phyloP scores from a whole-genome alignment of 148 eudicot genomes.

The Agrostemma githago region DNA sequence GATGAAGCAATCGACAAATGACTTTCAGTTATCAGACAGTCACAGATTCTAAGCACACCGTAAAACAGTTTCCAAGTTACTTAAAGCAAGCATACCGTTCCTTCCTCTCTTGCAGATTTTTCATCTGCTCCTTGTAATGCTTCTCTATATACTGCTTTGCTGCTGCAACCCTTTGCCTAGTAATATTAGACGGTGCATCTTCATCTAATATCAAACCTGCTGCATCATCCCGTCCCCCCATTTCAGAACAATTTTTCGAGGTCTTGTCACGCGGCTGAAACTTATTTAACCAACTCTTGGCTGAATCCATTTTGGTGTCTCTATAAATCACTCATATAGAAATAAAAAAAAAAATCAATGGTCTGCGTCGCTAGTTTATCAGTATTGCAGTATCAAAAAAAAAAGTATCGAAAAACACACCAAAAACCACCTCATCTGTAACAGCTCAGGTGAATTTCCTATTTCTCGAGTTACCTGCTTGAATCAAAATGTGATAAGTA shows the following conservation, averaged over 20 bases:
- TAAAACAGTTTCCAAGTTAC: background rate
- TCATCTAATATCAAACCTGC: conserved; percentile 42
- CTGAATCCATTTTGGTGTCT: conserved; percentile 62
- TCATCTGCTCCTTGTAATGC: conserved; percentile 99
- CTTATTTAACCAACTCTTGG: conserved; percentile 90
- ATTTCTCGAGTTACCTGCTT: conserved; percentile 24
- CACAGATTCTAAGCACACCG: background rate
- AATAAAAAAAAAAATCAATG: background rate
- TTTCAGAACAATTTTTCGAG: conserved; percentile 52
- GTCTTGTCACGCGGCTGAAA: conserved; percentile 76
- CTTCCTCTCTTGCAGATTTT: conserved; percentile 87
- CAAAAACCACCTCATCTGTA: conserved; percentile 26
- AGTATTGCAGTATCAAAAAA: conserved; percentile 10
- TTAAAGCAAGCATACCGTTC: conserved; percentile 61
- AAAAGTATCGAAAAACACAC: conserved; percentile 13
- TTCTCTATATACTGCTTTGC: conserved; percentile 98
- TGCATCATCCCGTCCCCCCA: conserved; percentile 47
- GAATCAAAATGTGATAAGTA: background rate
- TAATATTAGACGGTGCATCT: conserved; percentile 66
- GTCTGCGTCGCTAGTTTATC: conserved; percentile 10
- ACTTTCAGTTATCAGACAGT: background rate
- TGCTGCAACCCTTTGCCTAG: conserved; percentile 86
- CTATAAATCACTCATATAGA: conserved; percentile 11
- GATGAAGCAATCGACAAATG: background rate
- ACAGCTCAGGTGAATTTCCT: conserved; percentile 16